Evolutionary conservation across 2,329 filamentous ascomycete species (phyloP).

Genomic region (Pestalotiopsis sp.): DNA sequence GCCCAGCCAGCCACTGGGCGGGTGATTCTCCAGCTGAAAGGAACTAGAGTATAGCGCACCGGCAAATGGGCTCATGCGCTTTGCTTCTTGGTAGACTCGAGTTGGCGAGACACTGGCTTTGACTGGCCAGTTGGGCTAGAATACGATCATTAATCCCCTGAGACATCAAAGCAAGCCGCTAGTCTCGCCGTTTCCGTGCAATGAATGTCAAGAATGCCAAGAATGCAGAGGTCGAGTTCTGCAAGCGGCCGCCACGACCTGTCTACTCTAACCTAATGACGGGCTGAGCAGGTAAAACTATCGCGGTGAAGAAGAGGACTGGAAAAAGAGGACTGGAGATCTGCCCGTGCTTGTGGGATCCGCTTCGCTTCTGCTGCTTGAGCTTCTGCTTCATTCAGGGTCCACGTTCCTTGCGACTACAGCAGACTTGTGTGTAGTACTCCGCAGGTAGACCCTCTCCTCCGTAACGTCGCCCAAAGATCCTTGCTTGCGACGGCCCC

Average conservation of each 20-base stretch:
- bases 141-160: not conserved
- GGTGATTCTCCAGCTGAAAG: not conserved
- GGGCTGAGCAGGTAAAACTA: not conserved
- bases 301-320: not conserved
- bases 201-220: not conserved
- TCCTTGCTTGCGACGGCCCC: not conserved
- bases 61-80: not conserved
- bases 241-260: not conserved
- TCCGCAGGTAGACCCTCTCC: not conserved
- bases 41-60: not conserved
- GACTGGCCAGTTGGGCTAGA: not conserved
- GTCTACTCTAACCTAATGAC: not conserved
- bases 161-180: not conserved
- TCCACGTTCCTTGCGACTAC: not conserved
- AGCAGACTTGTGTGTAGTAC: not conserved
- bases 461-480: not conserved
- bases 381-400: not conserved
- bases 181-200: not conserved
- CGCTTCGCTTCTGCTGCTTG: not conserved
- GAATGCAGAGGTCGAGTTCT: not conserved
- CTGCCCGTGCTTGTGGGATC: not conserved
- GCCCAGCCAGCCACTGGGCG: not conserved
- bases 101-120: not conserved
- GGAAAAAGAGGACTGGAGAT: not conserved
- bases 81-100: not conserved